Conservation (phyloP, 164 flowering plant genomes). For the Annona squamosa region DNA sequence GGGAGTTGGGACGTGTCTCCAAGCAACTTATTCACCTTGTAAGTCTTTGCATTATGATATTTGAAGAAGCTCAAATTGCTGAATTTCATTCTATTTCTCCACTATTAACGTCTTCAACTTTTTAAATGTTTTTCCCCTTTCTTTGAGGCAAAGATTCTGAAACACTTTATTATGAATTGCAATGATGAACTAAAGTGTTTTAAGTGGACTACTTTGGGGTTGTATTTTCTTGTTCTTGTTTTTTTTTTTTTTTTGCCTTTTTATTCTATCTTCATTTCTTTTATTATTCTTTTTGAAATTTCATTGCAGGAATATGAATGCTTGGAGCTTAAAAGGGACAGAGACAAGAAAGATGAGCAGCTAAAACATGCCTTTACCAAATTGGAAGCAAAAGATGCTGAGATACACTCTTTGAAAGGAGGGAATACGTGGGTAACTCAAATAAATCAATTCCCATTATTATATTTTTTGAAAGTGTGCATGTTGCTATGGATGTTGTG, state of each 20-base stretch:
- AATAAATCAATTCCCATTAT: background rate
- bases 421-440: conserved; percentile 31
- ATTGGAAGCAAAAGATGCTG: conserved; percentile 24
- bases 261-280: background rate
- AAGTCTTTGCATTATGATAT: conserved; percentile 1
- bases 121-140: background rate
- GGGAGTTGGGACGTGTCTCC: conserved; percentile 19
- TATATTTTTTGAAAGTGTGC: background rate
- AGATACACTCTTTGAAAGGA: conserved; percentile 13
- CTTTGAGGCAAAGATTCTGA: background rate
- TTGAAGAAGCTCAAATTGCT: background rate
- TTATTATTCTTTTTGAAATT: background rate
- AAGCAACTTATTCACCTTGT: conserved; percentile 22
- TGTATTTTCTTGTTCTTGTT: background rate
- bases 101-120: background rate
- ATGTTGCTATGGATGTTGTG: background rate
- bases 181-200: too few species aligned
- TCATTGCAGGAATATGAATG: conserved; percentile 53
- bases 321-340: conserved; percentile 45
- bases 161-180: too few species aligned
- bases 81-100: background rate
- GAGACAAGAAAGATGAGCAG: conserved; percentile 38
- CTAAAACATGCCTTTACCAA: conserved; percentile 27
- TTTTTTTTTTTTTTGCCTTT: background rate
- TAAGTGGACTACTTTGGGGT: background rate